phyloP scores from a whole-genome alignment of 2,329 filamentous ascomycete genomes.

The Cucurbitaria berberidis region DNA sequence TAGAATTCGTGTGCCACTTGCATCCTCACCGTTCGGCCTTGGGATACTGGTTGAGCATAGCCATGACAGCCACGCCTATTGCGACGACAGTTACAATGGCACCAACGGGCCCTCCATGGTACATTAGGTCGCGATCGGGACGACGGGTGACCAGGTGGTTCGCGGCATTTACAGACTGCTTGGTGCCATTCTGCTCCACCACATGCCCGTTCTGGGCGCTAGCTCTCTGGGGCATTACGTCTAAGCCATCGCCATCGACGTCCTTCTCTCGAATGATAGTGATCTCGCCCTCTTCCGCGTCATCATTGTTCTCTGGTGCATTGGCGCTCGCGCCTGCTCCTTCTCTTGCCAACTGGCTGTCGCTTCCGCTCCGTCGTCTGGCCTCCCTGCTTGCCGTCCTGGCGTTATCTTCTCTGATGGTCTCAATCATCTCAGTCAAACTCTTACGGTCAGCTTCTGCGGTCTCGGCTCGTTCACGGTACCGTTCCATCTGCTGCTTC shows the following conservation, averaged over 20 bases:
- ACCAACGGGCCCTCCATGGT: constrained; percentile 47
- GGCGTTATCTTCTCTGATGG: constrained; percentile 72
- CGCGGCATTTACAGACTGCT: constrained; percentile 25
- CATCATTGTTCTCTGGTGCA: constrained; percentile 24
- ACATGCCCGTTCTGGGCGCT: constrained; percentile 42
- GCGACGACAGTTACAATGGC: constrained; percentile 50
- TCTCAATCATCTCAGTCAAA: constrained; percentile 85
- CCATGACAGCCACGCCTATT: constrained; percentile 50
- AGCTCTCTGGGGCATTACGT: constrained; percentile 21
- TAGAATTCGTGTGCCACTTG: constrained; percentile 1
- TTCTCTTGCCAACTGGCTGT: constrained; percentile 20
- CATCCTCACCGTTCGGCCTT: constrained; percentile 52
- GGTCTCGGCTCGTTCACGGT: constrained; percentile 76
- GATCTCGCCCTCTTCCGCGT: constrained; percentile 44
- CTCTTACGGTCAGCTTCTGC: constrained; percentile 82
- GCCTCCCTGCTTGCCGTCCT: constrained; percentile 47
- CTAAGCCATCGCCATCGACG: constrained; percentile 31
- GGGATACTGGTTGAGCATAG: constrained; percentile 52
- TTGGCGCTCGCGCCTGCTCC: constrained; percentile 17
- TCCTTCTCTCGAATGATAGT: constrained; percentile 45
- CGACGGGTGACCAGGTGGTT: constrained; percentile 35
- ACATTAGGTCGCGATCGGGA: constrained; percentile 38
- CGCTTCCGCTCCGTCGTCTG: constrained; percentile 35
- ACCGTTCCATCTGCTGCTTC: constrained; percentile 78
- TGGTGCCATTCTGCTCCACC: constrained; percentile 27